Base-by-base conservation (phyloP, 2,329 filamentous ascomycete genomes). In the Blastomyces parvus region DNA sequence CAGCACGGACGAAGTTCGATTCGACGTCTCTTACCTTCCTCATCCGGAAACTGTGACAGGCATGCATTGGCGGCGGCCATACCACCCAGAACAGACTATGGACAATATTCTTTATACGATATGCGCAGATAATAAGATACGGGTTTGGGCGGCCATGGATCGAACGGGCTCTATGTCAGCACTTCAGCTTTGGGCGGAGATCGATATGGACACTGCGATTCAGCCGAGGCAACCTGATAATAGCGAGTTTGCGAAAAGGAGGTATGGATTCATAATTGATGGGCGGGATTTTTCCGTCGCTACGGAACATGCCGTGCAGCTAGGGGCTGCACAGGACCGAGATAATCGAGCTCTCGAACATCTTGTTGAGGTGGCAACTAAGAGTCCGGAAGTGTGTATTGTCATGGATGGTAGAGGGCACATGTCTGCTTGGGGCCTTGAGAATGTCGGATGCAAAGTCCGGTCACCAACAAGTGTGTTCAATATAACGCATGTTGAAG, bases 51-150 rank as follows among this genome's bases (percentile, higher is more conserved):
- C 87, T 0, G 86, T 99, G n/a, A 93, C 90, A 2, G 86, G 85
- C 64, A 78, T 96, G 64, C 87, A 93, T 73, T 99, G 95, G 95
- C 87, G 90, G 57, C 85, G 85, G 66, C 90, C 90, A 6, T 84
- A 85, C 66, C 86, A 94, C 71, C 78, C 85, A 17, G 90, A 93
- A 44, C 89, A 96, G 72, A 86, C 85, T 6, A 84, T 88, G 62
- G 89, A 94, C 48, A 94, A 96, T 74, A 88, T 96, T 0, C 82
- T 99, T 1, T 97, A 96, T 72, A 96, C 94, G 0, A 85, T 92
- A 67, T 95, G 91, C 69, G 83, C 86, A 17, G 94, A 99, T 73
- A 86, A 88, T 64, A 80, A 87, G 59, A 79, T 97, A 66, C 85
- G 92, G 56, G 83, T 97, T 50, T 99, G 93, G 93, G 87, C 88